Base-by-base conservation (phyloP, 2,329 filamentous ascomycete species). In the Sclerotinia nivalis region DNA sequence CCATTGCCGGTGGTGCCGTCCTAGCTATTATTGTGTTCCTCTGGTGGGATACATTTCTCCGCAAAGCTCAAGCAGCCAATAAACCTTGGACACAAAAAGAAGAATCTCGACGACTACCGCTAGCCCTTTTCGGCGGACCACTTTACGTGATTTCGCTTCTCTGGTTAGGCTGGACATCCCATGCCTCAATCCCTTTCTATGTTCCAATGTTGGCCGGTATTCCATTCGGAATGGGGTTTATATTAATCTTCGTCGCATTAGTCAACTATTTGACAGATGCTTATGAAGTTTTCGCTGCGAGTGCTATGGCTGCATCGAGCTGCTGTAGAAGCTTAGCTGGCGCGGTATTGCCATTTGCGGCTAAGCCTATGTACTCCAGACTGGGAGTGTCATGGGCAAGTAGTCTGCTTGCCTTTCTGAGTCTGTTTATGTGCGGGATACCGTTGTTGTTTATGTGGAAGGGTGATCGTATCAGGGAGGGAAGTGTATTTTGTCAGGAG, bases 211-310 rank as follows among this genome's bases (percentile, higher is more conserved):
- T 87, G 9, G 86, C 86, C 70, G 86, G 88, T 73, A 82, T 83
- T 37, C 79, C 88, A 58, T 88, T 87, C 77, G 83, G 83, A 47
- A 83, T 82, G 49, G 81, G 82, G 1, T 85, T 83, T 67, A 86
- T 87, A 71, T 76, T 87, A 54, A 82, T 88, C 68, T 83, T 88
- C 80, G 86, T 88, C 79, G 86, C 84, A 75, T 82, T 89, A 75
- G 86, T 88, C 73, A 82, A 88, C 73, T 88, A 88, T 77, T 81
- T 88, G 15, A 85, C 86, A 0, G 81, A 87, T 62, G 82, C 81
- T 56, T 88, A 88, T 73, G 85, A 85, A n/a, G 80, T 82, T 71
- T 88, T 88, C 74, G 86, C 86, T 0, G 87, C 87, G 22, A 85
- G 82, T 59, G 80, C 89, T 3, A 88, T 83, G 74, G 82, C 82